Conservation (phyloP, 2,329 filamentous ascomycete genomes). For the Alternaria gansuensis region DNA sequence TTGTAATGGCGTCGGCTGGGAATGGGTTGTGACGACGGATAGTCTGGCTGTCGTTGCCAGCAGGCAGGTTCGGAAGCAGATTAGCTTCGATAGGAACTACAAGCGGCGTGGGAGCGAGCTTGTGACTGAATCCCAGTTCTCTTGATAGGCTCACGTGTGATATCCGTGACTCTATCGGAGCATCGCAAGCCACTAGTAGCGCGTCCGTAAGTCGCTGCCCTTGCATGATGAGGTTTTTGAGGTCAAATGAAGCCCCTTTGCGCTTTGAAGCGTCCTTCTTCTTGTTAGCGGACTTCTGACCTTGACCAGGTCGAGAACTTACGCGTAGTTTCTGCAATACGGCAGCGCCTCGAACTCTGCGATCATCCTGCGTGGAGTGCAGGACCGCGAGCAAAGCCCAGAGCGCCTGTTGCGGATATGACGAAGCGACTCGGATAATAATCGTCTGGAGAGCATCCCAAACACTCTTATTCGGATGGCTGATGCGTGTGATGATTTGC, state of each 20-base stretch:
- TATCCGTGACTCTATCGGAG: conserved; percentile 75
- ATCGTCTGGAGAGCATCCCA: conserved; percentile 80
- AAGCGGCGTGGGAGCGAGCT: conserved; percentile 79
- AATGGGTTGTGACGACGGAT: conserved; percentile 83
- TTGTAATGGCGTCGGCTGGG: conserved; percentile 83
- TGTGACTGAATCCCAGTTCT: conserved; percentile 85
- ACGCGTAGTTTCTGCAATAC: conserved; percentile 55
- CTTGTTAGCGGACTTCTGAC: conserved; percentile 43
- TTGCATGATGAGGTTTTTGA: conserved; percentile 75
- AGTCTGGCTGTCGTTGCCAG: conserved; percentile 72
- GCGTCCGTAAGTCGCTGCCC: conserved; percentile 86
- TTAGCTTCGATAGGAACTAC: conserved; percentile 90
- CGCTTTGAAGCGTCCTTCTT: conserved; percentile 63
- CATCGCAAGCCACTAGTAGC: conserved; percentile 80
- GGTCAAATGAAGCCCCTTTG: conserved; percentile 65
- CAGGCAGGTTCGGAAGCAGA: conserved; percentile 81
- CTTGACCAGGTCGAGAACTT: conserved; percentile 23
- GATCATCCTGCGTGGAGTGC: conserved; percentile 78
- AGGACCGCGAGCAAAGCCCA: conserved; percentile 91
- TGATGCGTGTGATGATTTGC: conserved; percentile 95
- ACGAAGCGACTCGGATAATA: conserved; percentile 83
- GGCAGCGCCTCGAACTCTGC: conserved; percentile 63
- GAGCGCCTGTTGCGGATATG: conserved; percentile 88
- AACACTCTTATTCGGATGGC: conserved; percentile 80
- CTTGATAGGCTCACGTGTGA: conserved; percentile 77